Conservation (phyloP, 805 yeast species). For the Saturnispora serradocipensis region DNA sequence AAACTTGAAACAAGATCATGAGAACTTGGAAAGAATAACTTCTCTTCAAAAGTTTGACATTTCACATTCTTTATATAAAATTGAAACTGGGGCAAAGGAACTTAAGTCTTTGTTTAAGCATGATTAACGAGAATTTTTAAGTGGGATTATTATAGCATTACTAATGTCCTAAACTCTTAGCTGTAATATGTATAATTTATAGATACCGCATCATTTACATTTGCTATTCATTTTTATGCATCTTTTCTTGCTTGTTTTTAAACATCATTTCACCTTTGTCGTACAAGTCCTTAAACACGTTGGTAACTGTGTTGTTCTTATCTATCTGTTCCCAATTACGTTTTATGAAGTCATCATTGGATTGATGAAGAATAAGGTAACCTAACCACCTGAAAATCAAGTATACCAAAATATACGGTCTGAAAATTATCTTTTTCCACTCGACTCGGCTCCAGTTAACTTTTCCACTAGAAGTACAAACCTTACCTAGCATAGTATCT, state of each 20-base stretch:
- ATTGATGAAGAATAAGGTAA: conserved; percentile 11
- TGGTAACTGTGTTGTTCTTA: conserved; percentile 19
- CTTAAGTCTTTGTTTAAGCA: not conserved
- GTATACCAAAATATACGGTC: conserved; percentile 19
- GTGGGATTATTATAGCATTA: not conserved
- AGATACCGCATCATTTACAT: not conserved
- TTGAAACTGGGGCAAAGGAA: not conserved
- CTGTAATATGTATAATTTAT: not conserved
- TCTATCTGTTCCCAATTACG: conserved; percentile 25
- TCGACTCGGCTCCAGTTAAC: conserved; percentile 8
- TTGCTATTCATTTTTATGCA: not conserved
- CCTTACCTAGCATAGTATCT: not conserved
- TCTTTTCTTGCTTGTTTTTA: not conserved
- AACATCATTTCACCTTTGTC: conserved; percentile 13
- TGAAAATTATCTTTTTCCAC: conserved; percentile 10
- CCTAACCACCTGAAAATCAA: conserved; percentile 16
- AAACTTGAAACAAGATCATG: not conserved
- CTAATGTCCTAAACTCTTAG: not conserved
- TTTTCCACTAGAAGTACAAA: conserved; percentile 7
- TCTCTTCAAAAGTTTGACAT: not conserved
- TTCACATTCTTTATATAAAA: conserved; percentile 1
- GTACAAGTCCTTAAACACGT: conserved; percentile 16
- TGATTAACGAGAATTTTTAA: not conserved
- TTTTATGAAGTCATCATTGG: conserved; percentile 18
- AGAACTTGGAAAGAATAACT: not conserved